phyloP scores from a whole-genome alignment of 441 rosid genomes.

The Kokia cookei region DNA sequence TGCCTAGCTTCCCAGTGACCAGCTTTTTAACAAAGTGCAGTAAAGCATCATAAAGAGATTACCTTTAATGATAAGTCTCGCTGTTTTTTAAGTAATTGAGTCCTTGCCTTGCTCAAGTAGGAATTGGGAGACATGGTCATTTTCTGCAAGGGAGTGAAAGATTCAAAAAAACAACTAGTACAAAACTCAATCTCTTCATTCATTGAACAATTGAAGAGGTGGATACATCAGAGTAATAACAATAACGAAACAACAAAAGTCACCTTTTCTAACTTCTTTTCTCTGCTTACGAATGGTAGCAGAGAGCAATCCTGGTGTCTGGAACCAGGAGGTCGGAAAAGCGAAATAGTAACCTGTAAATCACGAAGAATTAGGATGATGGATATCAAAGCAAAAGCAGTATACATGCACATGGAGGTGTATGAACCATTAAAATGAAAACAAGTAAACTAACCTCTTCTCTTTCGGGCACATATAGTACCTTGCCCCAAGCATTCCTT shows the following conservation, averaged over 20 bases:
- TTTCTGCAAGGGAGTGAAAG: background rate
- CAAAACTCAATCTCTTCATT: background rate
- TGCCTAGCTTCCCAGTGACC: background rate
- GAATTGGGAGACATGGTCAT: constrained; percentile 45
- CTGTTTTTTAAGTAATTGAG: constrained; percentile 63
- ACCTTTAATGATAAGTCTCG: constrained; percentile 28
- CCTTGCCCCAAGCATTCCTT: background rate
- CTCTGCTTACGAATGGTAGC: background rate
- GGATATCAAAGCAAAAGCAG: background rate
- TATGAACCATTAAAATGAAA: background rate
- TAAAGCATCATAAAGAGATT: background rate
- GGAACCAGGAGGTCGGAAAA: background rate
- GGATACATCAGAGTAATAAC: background rate
- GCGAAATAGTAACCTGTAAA: background rate
- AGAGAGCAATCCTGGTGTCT: background rate
- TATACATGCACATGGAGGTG: background rate
- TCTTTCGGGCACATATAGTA: background rate
- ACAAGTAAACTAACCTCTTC: constrained; percentile 7
- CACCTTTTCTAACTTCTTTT: background rate
- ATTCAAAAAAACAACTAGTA: background rate
- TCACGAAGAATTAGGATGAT: background rate
- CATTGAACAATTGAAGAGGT: background rate
- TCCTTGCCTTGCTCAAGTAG: constrained; percentile 67
- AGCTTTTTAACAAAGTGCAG: background rate
- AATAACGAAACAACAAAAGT: background rate